These are phyloP conservation scores for Cryptosporidium parvum DNA, from an alignment of 169 alveolate species.

Conservation along the genomic window DNA sequence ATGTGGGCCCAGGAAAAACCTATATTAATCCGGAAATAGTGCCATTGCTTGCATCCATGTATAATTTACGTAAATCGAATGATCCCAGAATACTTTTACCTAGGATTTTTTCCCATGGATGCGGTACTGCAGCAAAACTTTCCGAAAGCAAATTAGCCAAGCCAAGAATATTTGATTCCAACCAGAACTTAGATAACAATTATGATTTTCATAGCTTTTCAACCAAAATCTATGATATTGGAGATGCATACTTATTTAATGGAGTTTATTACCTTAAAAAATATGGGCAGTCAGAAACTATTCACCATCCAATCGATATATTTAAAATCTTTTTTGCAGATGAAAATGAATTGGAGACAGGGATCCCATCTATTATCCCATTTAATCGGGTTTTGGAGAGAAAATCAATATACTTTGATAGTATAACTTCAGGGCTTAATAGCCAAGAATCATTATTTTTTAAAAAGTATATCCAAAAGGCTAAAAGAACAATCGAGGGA, in stretches of 20 bases:
- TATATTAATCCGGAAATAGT: conserved; percentile 56
- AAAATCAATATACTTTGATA: conserved; percentile 45
- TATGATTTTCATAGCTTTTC: neutral
- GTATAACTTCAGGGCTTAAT: neutral
- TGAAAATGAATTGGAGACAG: conserved; percentile 31
- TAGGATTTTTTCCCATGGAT: conserved; percentile 69
- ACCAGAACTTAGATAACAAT: neutral
- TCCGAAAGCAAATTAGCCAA: conserved; percentile 23
- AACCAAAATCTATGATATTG: conserved; percentile 20
- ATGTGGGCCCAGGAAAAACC: conserved; percentile 41
- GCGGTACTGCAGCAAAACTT: conserved; percentile 54
- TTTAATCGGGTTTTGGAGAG: conserved; percentile 53
- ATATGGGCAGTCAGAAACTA: neutral
- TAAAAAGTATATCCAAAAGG: conserved; percentile 43
- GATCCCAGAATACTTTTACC: conserved; percentile 56
- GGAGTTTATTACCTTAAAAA: conserved; percentile 45
- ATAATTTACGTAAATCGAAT: conserved; percentile 3
- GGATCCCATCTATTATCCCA: conserved; percentile 42
- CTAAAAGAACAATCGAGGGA: conserved; percentile 23
- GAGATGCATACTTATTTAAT: conserved; percentile 52
- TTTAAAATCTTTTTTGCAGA: conserved; percentile 58
- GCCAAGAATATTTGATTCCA: conserved; percentile 25
- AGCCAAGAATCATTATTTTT: conserved; percentile 28
- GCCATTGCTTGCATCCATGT: conserved; percentile 48
- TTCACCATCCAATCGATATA: conserved; percentile 32